Base-by-base conservation (phyloP, 768 basidiomycete genomes). In the Chalciporus pseudorubinellus region DNA sequence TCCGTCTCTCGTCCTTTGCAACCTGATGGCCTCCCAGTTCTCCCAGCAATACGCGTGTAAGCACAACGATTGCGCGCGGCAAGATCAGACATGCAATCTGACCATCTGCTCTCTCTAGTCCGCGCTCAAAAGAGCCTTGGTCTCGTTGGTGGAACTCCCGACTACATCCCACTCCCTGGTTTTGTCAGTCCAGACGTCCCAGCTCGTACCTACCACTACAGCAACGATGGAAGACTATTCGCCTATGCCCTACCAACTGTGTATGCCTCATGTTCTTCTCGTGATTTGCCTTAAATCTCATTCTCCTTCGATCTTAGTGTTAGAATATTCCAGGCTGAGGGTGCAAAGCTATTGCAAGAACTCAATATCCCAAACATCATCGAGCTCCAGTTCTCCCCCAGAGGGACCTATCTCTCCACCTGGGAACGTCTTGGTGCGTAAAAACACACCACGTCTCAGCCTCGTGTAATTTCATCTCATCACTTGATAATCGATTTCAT, bases 71-170 rank as follows among this genome's bases (percentile, higher is more conserved):
- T 19, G 48, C 41, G 6, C 42, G 36, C 18, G 12, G 31, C 48
- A 14, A 52, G 49, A 59, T 56, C 53, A 43, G 18, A 24, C 33
- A 21, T 41, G 52, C 50, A n/a, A 48, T 63, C 50, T 64, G 47
- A 65, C 39, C 21, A 29, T 29, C 57, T 44, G 39, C 60, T 44
- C 28, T 29, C 46, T 55, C 11, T 62, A 95, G 93, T 84, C 77
- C 92, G 95, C 69, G 91, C 95, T 39, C 95, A 97, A 81, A 98
- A 97, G 82, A 79, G 82, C 53, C 76, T 95, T 48, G 92, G 91
- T 59, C 82, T 98, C 62, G 82, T 94, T 65, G 79, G 84, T 55
- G 92, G 89, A 44, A 78, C 85, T 10, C 92, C 95, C 43, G 77
- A 81, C 62, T 98, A 93, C 67, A 63, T 72, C 19, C 70, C 83